These are phyloP conservation scores for Fusarium virguliforme DNA, from an alignment of 2,329 filamentous ascomycete species.

Conservation along the genomic window DNA sequence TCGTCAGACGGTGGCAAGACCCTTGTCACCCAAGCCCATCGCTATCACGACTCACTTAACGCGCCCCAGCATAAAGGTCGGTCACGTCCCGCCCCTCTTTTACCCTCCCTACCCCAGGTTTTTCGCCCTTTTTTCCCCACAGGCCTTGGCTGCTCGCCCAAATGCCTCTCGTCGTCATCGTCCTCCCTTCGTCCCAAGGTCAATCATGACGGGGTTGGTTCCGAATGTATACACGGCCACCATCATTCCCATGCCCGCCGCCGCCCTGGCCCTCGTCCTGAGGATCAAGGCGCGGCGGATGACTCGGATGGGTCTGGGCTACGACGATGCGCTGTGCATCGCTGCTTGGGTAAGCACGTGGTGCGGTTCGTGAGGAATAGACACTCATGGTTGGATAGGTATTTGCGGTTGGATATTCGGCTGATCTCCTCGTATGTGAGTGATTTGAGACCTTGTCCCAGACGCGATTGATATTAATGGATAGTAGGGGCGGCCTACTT, in stretches of 20 bases:
- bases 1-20: conserved; percentile 14
- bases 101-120: conserved; percentile 2
- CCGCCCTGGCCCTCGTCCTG: conserved; percentile 36
- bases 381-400: conserved; percentile 19
- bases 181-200: background rate
- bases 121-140: background rate
- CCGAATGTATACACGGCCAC: conserved; percentile 45
- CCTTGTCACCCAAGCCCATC: conserved; percentile 5
- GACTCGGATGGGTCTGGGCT: conserved; percentile 43
- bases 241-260: conserved; percentile 40
- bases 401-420: conserved; percentile 36
- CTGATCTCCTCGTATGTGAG: conserved; percentile 39
- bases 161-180: conserved; percentile 25
- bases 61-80: conserved; percentile 7
- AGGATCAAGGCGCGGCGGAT: conserved; percentile 44
- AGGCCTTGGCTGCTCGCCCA: background rate
- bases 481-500: conserved; percentile 32
- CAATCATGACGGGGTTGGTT: conserved; percentile 40
- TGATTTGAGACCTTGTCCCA: background rate
- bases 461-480: background rate
- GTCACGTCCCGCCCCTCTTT: conserved; percentile 32
- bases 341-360: conserved; percentile 37
- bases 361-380: background rate
- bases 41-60: no score
- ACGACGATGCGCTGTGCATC: conserved; percentile 40